These are phyloP conservation scores for Pinus taeda DNA, from an alignment of 75 land plant species.

Conservation along the genomic window DNA sequence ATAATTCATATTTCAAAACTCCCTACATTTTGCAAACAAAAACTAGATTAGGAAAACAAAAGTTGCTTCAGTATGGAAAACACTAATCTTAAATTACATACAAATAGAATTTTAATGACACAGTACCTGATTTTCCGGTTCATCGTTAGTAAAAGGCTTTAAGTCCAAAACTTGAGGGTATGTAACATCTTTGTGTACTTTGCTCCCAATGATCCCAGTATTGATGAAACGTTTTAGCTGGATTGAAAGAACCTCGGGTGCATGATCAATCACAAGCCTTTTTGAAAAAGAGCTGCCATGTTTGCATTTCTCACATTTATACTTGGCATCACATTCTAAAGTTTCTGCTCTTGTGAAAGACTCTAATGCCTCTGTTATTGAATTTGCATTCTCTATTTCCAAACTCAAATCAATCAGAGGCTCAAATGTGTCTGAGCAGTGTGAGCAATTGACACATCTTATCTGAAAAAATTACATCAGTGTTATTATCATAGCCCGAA, in stretches of 20 bases:
- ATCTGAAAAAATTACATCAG: slow-evolving; percentile 39
- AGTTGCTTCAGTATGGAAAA: background rate
- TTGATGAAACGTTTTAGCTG: slow-evolving; percentile 81
- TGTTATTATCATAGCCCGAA: background rate
- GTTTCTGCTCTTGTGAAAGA: slow-evolving; percentile 61
- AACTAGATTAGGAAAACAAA: background rate
- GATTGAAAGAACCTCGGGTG: slow-evolving; percentile 54
- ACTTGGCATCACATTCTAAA: slow-evolving; percentile 57
- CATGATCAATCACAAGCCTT: slow-evolving; percentile 51
- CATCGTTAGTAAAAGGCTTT: slow-evolving; percentile 45
- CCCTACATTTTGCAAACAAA: slow-evolving; percentile 15
- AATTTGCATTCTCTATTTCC: slow-evolving; percentile 61
- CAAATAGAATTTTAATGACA: background rate
- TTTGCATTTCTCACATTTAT: slow-evolving; percentile 63
- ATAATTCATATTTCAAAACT: slow-evolving; percentile 57
- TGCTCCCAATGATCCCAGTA: slow-evolving; percentile 44
- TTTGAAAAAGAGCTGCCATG: slow-evolving; percentile 55
- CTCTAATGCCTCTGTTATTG: slow-evolving; percentile 40
- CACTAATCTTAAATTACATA: background rate
- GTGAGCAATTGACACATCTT: slow-evolving; percentile 53
- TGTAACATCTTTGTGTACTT: slow-evolving; percentile 63
- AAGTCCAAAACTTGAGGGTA: slow-evolving; percentile 62
- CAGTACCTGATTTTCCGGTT: slow-evolving; percentile 12
- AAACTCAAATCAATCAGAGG: slow-evolving; percentile 69
- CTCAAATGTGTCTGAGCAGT: slow-evolving; percentile 62